Evolutionary conservation across 164 flowering plant genomes (phyloP).

Genomic region (Dillenia turbinata): DNA sequence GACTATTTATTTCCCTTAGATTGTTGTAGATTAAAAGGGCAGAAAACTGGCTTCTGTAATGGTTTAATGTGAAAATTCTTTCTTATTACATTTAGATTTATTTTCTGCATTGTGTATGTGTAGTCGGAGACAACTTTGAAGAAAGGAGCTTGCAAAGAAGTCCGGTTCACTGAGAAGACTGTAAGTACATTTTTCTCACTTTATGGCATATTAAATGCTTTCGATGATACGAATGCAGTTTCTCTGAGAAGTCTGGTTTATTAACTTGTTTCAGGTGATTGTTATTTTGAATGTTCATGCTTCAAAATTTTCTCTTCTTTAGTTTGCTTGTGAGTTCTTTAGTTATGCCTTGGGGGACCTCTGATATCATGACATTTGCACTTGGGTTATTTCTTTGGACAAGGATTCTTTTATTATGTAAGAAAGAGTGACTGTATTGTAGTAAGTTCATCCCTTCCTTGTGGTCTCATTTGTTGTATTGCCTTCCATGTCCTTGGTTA

Average conservation of each 20-base stretch:
- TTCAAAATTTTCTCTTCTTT: not conserved
- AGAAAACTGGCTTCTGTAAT: no score
- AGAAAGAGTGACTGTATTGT: no score
- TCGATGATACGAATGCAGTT: not conserved
- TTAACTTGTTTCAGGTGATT: not conserved
- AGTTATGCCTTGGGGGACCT: not conserved
- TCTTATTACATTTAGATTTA: not conserved
- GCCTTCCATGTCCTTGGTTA: not conserved
- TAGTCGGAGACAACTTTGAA: constrained; percentile 44
- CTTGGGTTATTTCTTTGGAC: no score
- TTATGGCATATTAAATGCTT: constrained; percentile 1
- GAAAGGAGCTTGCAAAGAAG: constrained; percentile 52
- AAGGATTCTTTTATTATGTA: no score
- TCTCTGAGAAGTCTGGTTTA: not conserved
- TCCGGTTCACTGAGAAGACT: constrained; percentile 58
- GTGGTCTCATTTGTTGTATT: no score
- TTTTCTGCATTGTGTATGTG: constrained; percentile 6
- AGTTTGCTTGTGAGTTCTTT: not conserved
- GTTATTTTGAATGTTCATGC: not conserved
- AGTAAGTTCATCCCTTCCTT: no score
- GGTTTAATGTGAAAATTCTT: not conserved
- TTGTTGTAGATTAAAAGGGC: not conserved
- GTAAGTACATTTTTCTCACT: constrained; percentile 37
- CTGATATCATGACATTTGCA: no score
- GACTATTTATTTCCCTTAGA: not conserved